A percentile compares a stretch with the other conserved stretches of the same genome.
phyloP scores from a whole-genome alignment of 1,139 yeast species.

The Sugiyamaella novakii region DNA sequence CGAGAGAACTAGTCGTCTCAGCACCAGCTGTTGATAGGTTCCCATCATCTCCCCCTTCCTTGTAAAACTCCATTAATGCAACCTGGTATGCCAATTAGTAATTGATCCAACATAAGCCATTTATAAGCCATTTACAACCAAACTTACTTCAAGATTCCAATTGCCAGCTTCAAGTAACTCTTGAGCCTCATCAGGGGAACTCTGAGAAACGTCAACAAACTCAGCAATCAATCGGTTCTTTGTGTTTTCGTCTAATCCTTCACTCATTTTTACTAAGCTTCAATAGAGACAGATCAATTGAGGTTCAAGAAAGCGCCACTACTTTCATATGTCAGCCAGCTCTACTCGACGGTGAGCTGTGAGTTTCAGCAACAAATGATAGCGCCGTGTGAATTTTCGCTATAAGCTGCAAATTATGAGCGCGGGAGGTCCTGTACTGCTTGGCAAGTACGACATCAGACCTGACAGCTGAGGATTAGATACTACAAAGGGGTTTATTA shows the following conservation, averaged over 20 bases:
- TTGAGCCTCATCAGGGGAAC: slow-evolving; percentile 50
- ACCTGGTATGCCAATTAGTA: slow-evolving; percentile 11
- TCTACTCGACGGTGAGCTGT: not conserved
- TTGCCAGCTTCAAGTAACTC: slow-evolving; percentile 46
- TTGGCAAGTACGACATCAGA: too few species aligned
- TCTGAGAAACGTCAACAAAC: slow-evolving; percentile 55
- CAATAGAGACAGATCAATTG: slow-evolving; percentile 1
- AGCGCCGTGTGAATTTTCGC: not conserved
- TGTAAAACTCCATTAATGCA: slow-evolving; percentile 21
- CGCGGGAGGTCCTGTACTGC: too few species aligned
- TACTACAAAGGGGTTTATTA: too few species aligned
- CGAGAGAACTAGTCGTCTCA: too few species aligned
- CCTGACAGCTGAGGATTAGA: too few species aligned
- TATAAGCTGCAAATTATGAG: too few species aligned
- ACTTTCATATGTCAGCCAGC: not conserved
- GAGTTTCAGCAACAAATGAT: too few species aligned
- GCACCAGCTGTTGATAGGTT: not conserved
- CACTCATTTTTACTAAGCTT: too few species aligned
- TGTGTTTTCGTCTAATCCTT: slow-evolving; percentile 23
- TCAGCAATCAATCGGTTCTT: slow-evolving; percentile 48
- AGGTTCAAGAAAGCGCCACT: not conserved
- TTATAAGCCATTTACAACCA: slow-evolving; percentile 36
- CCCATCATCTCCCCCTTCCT: slow-evolving; percentile 20
- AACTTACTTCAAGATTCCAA: slow-evolving; percentile 44
- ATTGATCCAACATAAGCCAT: not conserved